phyloP scores from a whole-genome alignment of 208 protist genomes.

The Balamuthia mandrillaris region DNA sequence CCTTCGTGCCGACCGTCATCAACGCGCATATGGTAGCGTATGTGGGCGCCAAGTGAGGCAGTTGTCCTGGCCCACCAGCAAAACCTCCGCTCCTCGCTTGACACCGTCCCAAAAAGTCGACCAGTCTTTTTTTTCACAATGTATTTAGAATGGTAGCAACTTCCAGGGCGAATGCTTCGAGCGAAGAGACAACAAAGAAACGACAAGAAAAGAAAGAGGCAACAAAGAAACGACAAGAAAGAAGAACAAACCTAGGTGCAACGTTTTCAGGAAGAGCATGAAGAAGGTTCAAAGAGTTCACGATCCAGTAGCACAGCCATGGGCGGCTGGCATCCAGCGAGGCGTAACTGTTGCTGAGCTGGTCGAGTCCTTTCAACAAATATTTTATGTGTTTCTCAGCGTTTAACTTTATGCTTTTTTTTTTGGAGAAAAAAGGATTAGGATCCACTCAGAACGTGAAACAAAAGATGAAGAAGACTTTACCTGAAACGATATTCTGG shows the following conservation, averaged over 20 bases:
- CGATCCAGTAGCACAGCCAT: slow-evolving; percentile 73
- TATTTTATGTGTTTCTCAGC: background rate
- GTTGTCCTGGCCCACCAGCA: slow-evolving; percentile 71
- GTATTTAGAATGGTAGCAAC: background rate
- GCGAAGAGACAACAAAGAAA: background rate
- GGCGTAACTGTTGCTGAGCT: background rate
- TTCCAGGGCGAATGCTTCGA: background rate
- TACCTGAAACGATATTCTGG: too few species aligned
- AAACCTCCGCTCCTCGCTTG: slow-evolving; percentile 71
- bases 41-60: slow-evolving; percentile 76
- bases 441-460: too few species aligned
- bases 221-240: background rate
- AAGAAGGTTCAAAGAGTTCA: slow-evolving; percentile 69
- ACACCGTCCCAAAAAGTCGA: slow-evolving; percentile 57
- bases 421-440: too few species aligned
- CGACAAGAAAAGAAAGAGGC: background rate
- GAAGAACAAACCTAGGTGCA: background rate
- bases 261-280: slow-evolving; percentile 3
- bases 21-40: slow-evolving; percentile 76
- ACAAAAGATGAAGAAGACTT: too few species aligned
- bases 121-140: background rate
- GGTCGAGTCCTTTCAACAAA: background rate
- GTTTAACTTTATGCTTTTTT: too few species aligned
- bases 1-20: slow-evolving; percentile 51
- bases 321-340: slow-evolving; percentile 60